Evolutionary conservation across 2,329 filamentous ascomycete genomes (phyloP), one percentile per base, ranked within the genome.

Genomic region (Aspergillus ruber): DNA sequence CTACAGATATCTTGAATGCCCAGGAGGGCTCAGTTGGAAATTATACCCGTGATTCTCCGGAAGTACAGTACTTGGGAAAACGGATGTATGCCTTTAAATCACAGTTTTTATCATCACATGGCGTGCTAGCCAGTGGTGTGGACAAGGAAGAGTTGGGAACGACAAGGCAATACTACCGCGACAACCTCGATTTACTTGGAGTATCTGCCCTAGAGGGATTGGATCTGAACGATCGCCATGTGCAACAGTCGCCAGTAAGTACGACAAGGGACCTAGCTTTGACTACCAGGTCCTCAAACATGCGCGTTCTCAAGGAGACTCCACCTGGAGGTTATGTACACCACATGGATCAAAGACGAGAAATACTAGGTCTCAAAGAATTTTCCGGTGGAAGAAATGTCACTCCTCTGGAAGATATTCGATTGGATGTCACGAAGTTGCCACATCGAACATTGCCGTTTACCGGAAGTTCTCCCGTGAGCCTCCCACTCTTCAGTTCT

Each of bases 1-100:
- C 72, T n/a, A 65, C 66, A 18, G 72, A 74, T 39, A 62, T 72
- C 42, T 61, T 74, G 33, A 74, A 74, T 57, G 60, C 62, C 8
- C 63, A 69, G 29, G 49, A 60, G 23, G 65, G 67, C 29, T 66
- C 61, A 12, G 56, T 55, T 18, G 57, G 56, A 44, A 56, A 50
- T 15, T 73, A 65, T 56, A 69, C 65, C 21, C 68, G 66, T 7
- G 61, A 72, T 6, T 73, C 68, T 6, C 66, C 70, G 3, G 71
- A 74, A 50, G 68, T 64, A 9, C 64, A 67, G 39, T 63, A 66
- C 20, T 57, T 74, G n/a, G 71, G 69, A 4, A 66, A 66, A 46
- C 61, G 64, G 33, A 56, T 74, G 42, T 74, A 71, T 51, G 53
- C 62, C 21, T 68, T 65, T 48, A 68, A 73, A 47, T 72, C 70